Conservation (phyloP, 352 stramenopile genomes). For the Phytophthora sp. region DNA sequence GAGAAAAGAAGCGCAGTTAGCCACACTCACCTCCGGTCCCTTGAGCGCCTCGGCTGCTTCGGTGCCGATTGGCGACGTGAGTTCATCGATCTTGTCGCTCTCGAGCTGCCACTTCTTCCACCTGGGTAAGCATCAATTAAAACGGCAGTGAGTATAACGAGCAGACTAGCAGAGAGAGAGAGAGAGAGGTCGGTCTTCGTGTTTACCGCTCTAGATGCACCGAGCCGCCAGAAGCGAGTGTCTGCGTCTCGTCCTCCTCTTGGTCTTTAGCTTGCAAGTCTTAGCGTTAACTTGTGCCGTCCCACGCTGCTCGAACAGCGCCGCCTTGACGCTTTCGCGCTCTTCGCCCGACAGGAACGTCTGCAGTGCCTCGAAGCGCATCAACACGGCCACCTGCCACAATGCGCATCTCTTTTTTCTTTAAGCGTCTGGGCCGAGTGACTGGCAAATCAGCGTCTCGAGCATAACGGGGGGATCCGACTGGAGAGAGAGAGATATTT, state of each 20-base stretch:
- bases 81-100: conserved; percentile 55
- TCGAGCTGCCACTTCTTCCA: conserved; percentile 75
- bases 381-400: conserved; percentile 47
- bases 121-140: conserved; percentile 36
- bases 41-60: conserved; percentile 28
- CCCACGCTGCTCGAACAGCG: conserved; percentile 27
- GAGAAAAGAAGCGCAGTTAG: conserved; percentile 64
- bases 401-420: too few species aligned
- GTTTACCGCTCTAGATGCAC: conserved; percentile 57
- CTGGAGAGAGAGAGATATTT: conserved; percentile 12
- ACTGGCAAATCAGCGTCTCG: conserved; percentile 28
- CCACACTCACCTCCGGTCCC: conserved; percentile 29
- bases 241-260: background rate
- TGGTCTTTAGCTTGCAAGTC: background rate
- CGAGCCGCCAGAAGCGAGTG: conserved; percentile 12
- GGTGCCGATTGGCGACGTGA: conserved; percentile 37
- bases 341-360: conserved; percentile 39
- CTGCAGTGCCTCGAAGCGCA: conserved; percentile 49
- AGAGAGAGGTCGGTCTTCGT: background rate
- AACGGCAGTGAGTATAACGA: background rate
- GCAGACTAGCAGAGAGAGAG: background rate
- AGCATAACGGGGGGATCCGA: conserved; percentile 1
- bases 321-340: conserved; percentile 30
- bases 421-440: conserved; percentile 22
- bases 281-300: conserved; percentile 9